Evolutionary conservation across 129 eudicot species (phyloP), one percentile per base, ranked within the genome.

Genomic region (Artemisia annua): DNA sequence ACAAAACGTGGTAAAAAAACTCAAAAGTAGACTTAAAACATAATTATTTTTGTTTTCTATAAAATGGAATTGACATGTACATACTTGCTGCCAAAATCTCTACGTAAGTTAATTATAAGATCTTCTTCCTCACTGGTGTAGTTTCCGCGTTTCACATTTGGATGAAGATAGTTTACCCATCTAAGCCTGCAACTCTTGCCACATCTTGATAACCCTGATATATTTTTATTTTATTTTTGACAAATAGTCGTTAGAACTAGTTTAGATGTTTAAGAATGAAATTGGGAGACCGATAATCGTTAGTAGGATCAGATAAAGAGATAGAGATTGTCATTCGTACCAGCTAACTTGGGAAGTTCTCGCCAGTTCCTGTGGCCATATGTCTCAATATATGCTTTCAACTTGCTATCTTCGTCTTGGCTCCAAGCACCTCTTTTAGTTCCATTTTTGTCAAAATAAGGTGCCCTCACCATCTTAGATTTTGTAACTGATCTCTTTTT

Each of bases 151-250:
- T 75, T 75, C 56, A 75, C 48, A 65, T 39, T 32, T 13, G 79
- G 79, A 32, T 17, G 43, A 28, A 75, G 79, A 65, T 75, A 75
- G 66, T 75, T 75, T 11, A 75, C 22, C 79, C 79, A 75, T 51
- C 79, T 59, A 72, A 72, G 69, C 48, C 77, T 60, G 67, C 77
- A 72, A 72, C 69, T 72, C 67, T 72, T 72, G 48, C 79, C 79
- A 15, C 79, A 75, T 66, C 79, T 75, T 50, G 66, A 52, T 53
- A 75, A 55, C 64, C 79, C 79, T 75, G 35, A 19, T 17, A 39
- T 39, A 39, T 39, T 5, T 32, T 0, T 30, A 30, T 30, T 5
- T 20, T 39, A 0, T 39, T 39, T 39, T 39, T 39, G 46, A 7
- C 9, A 7, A 39, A 39, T 7, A 7, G 2, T 7, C 11, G 46